Evolutionary conservation across 225 moss, liverwort and hornwort species (phyloP).

Genomic region (Thuidium tamariscinum): DNA sequence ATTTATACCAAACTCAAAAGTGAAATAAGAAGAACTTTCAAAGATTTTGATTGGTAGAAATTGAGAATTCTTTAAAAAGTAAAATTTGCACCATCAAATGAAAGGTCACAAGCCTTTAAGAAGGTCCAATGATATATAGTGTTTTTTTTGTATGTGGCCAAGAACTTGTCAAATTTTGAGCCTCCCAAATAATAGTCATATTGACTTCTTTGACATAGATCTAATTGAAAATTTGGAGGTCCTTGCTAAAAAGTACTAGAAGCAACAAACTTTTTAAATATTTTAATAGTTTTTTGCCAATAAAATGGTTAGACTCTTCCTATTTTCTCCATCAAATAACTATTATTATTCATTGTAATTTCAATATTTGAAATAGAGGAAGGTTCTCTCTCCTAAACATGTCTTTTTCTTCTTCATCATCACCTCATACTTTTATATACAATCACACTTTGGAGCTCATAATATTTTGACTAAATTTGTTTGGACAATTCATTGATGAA

Average conservation of each 20-base stretch:
- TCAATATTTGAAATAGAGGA: background rate
- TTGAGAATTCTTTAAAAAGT: too few relatives aligned
- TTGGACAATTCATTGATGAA: background rate
- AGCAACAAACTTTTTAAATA: background rate
- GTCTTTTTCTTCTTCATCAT: background rate
- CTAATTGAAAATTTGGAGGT: fast-evolving
- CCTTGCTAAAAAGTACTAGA: background rate
- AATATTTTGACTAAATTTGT: background rate
- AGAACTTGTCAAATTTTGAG: background rate
- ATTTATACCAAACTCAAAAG: fast-evolving
- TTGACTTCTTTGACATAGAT: fast-evolving
- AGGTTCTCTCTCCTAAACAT: background rate
- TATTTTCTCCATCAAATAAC: too few relatives aligned
- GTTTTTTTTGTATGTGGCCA: fast-evolving
- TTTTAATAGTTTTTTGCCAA: background rate
- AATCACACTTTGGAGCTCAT: fast-evolving
- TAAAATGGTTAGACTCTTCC: too few relatives aligned
- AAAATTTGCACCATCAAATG: too few relatives aligned
- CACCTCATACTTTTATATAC: background rate
- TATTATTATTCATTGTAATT: background rate
- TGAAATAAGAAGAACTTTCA: background rate
- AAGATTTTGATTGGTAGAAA: too few relatives aligned
- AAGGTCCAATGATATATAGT: too few relatives aligned
- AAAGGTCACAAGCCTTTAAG: too few relatives aligned
- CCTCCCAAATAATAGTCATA: background rate